A percentile compares a stretch with the other conserved stretches of the same genome.
Evolutionary conservation across 2,329 filamentous ascomycete species (phyloP).

Genomic region (Pestalotiopsis sp.): DNA sequence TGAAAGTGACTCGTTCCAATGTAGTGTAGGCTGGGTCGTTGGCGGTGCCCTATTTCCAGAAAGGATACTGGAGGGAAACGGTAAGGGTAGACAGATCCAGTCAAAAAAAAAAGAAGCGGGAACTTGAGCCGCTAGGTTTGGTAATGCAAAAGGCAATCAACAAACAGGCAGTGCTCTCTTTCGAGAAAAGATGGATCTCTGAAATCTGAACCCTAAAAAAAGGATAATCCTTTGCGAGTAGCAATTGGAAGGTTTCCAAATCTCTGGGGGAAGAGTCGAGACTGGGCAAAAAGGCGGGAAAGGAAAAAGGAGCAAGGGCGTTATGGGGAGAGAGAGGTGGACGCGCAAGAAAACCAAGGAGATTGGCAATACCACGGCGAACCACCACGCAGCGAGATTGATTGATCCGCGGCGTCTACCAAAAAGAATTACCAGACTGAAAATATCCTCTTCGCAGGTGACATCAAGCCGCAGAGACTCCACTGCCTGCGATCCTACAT

Average conservation of each 20-base stretch:
- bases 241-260: neutral
- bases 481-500: constrained; percentile 3
- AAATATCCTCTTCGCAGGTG: neutral
- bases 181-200: neutral
- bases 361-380: neutral
- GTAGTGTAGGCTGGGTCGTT: neutral
- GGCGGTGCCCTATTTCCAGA: neutral
- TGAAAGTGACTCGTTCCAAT: neutral
- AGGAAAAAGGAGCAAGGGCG: neutral
- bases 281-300: neutral
- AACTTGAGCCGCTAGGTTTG: neutral
- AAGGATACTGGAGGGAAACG: neutral
- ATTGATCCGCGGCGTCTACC: neutral
- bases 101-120: neutral
- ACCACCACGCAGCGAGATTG: neutral
- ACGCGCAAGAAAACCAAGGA: neutral
- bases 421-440: neutral
- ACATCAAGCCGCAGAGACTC: constrained; percentile 9
- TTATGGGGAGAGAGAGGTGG: neutral
- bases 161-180: neutral
- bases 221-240: neutral
- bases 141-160: neutral
- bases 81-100: neutral
- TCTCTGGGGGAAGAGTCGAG: neutral
- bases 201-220: neutral